Percentiles rank a stretch among this genome's conserved stretches.
Evolutionary conservation across 257 asterid species (phyloP).

Genomic region (Gentiana straminea): DNA sequence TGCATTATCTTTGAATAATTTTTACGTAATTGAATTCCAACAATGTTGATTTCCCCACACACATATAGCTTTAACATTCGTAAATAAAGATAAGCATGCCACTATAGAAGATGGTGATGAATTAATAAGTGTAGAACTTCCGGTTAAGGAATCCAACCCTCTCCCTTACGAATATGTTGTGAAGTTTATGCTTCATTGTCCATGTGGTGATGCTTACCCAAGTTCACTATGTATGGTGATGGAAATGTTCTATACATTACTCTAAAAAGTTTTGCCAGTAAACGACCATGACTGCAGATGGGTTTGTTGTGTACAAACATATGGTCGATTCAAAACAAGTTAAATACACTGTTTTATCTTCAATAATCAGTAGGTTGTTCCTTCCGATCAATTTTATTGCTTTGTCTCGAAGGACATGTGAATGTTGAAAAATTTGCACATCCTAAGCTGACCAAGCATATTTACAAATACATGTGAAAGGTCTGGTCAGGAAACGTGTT

Average conservation of each 20-base stretch:
- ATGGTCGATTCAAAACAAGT: neutral
- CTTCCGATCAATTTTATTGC: too few relatives aligned
- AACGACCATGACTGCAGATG: neutral
- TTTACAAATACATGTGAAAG: too few relatives aligned
- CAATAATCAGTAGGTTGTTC: too few relatives aligned
- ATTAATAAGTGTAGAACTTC: neutral
- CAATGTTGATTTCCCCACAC: too few relatives aligned
- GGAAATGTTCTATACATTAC: neutral
- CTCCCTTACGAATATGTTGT: too few relatives aligned
- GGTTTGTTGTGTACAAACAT: neutral
- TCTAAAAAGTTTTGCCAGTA: too few relatives aligned
- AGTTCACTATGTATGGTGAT: neutral
- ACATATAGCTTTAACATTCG: too few relatives aligned
- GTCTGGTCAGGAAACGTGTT: neutral
- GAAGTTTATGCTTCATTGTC: too few relatives aligned
- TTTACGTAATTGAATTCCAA: neutral
- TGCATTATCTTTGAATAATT: neutral
- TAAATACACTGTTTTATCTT: neutral
- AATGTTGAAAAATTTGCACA: too few relatives aligned
- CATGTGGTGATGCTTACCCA: too few relatives aligned
- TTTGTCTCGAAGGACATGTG: too few relatives aligned
- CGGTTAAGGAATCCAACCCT: neutral
- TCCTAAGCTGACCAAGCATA: neutral
- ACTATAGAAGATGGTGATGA: neutral
- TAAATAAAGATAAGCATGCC: neutral